A percentile compares a stretch with the other conserved stretches of the same genome.
Evolutionary conservation across 805 yeast genomes (phyloP).

Genomic region (Pichia thaimueangensis): DNA sequence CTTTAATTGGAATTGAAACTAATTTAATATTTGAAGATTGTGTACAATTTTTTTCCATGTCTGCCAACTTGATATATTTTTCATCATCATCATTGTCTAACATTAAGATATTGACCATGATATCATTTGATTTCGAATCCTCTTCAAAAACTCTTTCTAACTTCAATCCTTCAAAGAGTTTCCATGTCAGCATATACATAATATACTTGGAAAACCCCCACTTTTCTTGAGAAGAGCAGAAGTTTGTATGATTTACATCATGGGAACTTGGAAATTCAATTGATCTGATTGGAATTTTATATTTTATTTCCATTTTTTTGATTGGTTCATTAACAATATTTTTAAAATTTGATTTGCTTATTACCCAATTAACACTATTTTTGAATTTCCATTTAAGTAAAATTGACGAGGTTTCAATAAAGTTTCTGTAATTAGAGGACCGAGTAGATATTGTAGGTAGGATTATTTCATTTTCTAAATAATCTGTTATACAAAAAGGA

Average conservation of each 20-base stretch:
- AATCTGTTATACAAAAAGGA: too few relatives aligned
- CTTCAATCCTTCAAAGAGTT: background rate
- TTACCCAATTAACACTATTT: background rate
- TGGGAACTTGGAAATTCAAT: too few relatives aligned
- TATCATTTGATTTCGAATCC: background rate
- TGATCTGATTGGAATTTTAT: background rate
- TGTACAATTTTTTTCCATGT: background rate
- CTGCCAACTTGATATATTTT: background rate
- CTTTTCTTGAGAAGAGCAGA: too few relatives aligned
- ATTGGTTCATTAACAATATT: background rate
- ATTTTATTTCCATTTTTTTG: background rate
- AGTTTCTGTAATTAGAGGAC: too few relatives aligned
- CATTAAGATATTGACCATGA: background rate
- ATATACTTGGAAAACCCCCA: constrained; percentile 5
- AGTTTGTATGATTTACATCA: too few relatives aligned
- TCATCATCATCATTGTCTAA: background rate
- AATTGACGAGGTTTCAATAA: too few relatives aligned
- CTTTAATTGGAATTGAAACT: too few relatives aligned
- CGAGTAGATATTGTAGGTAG: too few relatives aligned
- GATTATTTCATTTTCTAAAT: too few relatives aligned
- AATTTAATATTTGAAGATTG: background rate
- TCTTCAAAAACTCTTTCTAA: background rate
- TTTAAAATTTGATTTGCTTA: background rate
- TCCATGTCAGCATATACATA: constrained; percentile 7
- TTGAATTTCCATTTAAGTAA: background rate